Evolutionary conservation across 306 rosid species (phyloP), one percentile per base, ranked within the genome.

Genomic region (Herpetospermum pedunculosum): DNA sequence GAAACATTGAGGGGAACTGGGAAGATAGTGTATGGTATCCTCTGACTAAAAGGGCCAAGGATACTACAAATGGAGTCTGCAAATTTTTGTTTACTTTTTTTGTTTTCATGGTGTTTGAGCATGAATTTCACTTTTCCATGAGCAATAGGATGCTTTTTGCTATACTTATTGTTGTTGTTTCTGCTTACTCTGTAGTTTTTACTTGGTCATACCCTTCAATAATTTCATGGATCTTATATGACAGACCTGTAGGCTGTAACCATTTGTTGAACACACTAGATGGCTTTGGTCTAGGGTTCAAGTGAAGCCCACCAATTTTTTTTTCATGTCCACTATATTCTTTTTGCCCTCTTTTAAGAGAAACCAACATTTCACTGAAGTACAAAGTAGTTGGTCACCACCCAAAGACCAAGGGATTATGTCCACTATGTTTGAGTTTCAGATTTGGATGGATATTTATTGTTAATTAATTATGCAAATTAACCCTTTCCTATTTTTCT

Each of bases 401-500:
- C 48, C 70, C 48, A 25, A 65, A 21, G 50, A 12, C 72, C 72
- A 21, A 23, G 48, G 30, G 16, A 3, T 65, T 62, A 1, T 38
- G 47, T 26, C 35, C 8, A 28, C 41, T 46, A 29, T 47, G 74
- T 30, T 70, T 18, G 41, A 57, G 15, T 69, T 64, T 47, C 12
- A 28, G 69, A 55, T 75, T 34, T 19, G 55, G 68, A 50, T 55
- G 64, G 77, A 72, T 35, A 25, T 28, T 75, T 74, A 70, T 63
- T 57, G 37, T 44, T 47, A 26, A 47, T 49, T 50, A 71, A 47
- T 49, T 50, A 71, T 78, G 38, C 75, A 62, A 7, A 8, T 13
- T 65, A 70, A n/a, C 37, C 37, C 25, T 76, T 75, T 74, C 59
- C 46, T 62, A 15, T 78, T 49, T 75, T 65, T n/a, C 76, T 74